phyloP scores from a whole-genome alignment of 2,329 filamentous ascomycete species.

The Aspergillus quadrilineatus region DNA sequence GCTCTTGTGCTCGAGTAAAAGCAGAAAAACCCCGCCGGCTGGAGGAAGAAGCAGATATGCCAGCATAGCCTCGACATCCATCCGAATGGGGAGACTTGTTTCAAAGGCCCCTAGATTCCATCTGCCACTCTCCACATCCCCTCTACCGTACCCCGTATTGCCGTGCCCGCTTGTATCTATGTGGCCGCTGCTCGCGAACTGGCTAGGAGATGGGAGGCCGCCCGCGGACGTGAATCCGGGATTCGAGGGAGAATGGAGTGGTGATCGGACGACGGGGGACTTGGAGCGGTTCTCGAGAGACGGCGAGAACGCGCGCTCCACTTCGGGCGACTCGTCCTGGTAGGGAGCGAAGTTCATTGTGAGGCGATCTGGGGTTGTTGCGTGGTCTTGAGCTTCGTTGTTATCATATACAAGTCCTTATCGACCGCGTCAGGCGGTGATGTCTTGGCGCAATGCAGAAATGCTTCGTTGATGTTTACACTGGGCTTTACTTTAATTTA shows the following conservation, averaged over 20 bases:
- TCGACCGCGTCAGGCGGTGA: slow-evolving; percentile 13
- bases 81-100: slow-evolving; percentile 79
- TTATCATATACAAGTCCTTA: slow-evolving; percentile 5
- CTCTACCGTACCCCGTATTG: slow-evolving; percentile 41
- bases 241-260: slow-evolving; percentile 50
- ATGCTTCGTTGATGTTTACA: neutral
- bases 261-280: slow-evolving; percentile 56
- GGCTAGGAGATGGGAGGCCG: slow-evolving; percentile 40
- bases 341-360: slow-evolving; percentile 95
- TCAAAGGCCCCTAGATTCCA: slow-evolving; percentile 77
- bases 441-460: slow-evolving; percentile 22
- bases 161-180: slow-evolving; percentile 33
- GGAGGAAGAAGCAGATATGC: slow-evolving; percentile 86
- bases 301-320: slow-evolving; percentile 76
- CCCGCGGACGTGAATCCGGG: slow-evolving; percentile 43
- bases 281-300: slow-evolving; percentile 51
- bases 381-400: slow-evolving; percentile 9
- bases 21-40: slow-evolving; percentile 75
- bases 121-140: slow-evolving; percentile 52
- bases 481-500: neutral
- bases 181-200: slow-evolving; percentile 37
- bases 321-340: slow-evolving; percentile 86
- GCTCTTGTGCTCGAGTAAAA: slow-evolving; percentile 88
- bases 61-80: slow-evolving; percentile 87
- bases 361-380: slow-evolving; percentile 18